phyloP scores from a whole-genome alignment of 345 rosid genomes.

The Iberis pinnata region DNA sequence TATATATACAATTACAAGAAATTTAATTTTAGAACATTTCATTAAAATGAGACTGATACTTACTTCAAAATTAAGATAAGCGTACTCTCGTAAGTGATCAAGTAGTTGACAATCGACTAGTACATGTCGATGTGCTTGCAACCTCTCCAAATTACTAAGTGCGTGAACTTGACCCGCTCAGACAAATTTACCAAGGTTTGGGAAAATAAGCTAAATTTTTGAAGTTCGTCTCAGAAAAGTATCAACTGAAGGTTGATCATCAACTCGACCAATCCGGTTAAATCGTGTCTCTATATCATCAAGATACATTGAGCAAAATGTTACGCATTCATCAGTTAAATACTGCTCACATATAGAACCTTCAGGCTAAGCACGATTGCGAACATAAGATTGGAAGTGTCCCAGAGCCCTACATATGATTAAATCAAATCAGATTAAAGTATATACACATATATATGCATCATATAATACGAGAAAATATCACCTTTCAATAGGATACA shows the following conservation, averaged over 20 bases:
- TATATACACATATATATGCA: too few species aligned
- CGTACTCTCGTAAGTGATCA: background rate
- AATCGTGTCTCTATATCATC: background rate
- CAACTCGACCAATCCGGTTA: background rate
- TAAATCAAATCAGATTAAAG: too few species aligned
- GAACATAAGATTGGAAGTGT: background rate
- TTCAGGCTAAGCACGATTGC: background rate
- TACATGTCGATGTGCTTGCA: background rate
- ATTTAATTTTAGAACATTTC: too few species aligned
- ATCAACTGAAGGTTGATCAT: background rate
- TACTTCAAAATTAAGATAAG: too few species aligned
- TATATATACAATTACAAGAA: too few species aligned
- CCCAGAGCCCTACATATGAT: background rate
- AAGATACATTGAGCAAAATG: conserved; percentile 7
- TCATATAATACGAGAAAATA: too few species aligned
- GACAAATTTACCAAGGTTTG: background rate
- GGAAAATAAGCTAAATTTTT: background rate
- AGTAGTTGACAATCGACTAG: background rate
- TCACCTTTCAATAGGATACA: background rate
- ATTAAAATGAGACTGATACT: too few species aligned
- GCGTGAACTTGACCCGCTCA: background rate
- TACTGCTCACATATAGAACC: background rate
- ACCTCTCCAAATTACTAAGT: background rate
- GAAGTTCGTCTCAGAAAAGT: background rate
- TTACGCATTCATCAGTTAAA: conserved; percentile 1